Evolutionary conservation across 208 protist genomes (phyloP).

Genomic region (Spongospora subterranea): DNA sequence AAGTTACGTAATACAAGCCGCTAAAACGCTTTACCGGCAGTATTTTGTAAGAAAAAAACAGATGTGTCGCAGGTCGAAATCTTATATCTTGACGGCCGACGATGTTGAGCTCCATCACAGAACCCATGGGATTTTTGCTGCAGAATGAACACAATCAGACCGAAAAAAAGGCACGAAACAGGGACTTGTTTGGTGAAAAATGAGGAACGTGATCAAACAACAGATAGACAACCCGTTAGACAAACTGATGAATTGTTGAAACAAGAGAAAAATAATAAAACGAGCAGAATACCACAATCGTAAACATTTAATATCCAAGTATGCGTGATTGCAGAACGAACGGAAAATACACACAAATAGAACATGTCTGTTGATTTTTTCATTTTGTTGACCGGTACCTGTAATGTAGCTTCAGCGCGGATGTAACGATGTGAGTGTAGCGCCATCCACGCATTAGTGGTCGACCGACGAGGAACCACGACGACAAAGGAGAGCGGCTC

Average conservation of each 20-base stretch:
- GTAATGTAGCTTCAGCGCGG: background rate
- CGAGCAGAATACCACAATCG: no score
- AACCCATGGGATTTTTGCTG: slow-evolving; percentile 47
- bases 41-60: slow-evolving; percentile 49
- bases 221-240: no score
- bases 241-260: no score
- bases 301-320: no score
- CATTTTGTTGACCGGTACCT: no score
- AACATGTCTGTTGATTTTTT: no score
- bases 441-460: background rate
- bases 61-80: slow-evolving; percentile 36
- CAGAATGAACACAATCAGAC: no score
- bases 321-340: no score
- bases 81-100: slow-evolving; percentile 21
- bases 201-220: background rate
- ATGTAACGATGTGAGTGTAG: background rate
- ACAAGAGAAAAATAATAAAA: no score
- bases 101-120: slow-evolving; percentile 49
- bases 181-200: background rate
- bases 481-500: slow-evolving; percentile 30
- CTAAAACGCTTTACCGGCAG: background rate
- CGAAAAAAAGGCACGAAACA: no score
- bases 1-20: no score
- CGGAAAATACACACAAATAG: no score
- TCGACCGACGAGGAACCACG: background rate